phyloP scores from a whole-genome alignment of 305 asterid genomes.

The Fraxinus albicans region DNA sequence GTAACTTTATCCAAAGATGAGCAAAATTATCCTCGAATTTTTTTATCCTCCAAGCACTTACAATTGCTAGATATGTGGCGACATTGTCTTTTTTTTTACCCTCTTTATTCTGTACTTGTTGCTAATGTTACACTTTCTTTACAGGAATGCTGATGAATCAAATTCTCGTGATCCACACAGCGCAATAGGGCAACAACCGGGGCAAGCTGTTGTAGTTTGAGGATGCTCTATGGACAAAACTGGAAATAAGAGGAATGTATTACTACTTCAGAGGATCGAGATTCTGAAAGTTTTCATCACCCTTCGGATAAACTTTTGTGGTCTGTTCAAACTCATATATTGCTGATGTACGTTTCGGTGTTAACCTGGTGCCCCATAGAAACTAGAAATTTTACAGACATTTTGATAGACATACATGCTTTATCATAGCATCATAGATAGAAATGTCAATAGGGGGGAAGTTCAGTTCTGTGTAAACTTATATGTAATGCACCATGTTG shows the following conservation, averaged over 20 bases:
- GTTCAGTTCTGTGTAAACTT: background rate
- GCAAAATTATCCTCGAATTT: background rate
- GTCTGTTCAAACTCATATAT: background rate
- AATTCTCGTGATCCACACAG: background rate
- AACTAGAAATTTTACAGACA: background rate
- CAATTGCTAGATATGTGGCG: background rate
- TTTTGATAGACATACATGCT: constrained; percentile 1
- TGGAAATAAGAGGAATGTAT: background rate
- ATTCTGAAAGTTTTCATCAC: background rate
- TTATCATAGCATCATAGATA: background rate
- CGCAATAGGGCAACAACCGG: background rate
- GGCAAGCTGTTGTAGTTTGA: constrained; percentile 6
- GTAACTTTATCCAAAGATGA: background rate
- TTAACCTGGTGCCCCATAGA: background rate
- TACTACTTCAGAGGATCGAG: background rate
- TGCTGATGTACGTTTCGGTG: background rate
- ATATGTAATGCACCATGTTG: constrained; percentile 3
- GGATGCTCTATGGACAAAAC: constrained; percentile 3
- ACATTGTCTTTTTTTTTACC: background rate
- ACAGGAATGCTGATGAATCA: constrained; percentile 4
- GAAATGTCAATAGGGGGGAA: background rate
- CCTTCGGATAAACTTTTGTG: background rate
- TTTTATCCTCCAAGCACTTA: background rate
- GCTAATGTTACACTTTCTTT: background rate
- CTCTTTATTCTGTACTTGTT: background rate